These are phyloP conservation scores for Secale cereale DNA, from an alignment of 176 grass and related monocot genomes.

Conservation along the genomic window DNA sequence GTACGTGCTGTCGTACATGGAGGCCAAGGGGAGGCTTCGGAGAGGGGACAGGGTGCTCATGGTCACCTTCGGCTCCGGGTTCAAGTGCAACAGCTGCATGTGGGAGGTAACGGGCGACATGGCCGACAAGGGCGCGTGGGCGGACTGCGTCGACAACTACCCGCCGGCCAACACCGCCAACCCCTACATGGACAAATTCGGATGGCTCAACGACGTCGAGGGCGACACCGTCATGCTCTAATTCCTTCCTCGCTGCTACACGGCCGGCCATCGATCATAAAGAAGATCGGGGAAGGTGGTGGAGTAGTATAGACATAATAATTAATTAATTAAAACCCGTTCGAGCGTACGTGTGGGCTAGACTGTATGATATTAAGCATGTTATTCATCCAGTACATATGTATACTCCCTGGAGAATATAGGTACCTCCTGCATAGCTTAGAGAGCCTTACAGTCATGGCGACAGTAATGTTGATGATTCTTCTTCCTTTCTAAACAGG, in stretches of 20 bases:
- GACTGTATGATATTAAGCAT: not conserved
- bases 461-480: not conserved
- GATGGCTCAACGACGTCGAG: constrained; percentile 40
- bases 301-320: no score
- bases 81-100: constrained; percentile 50
- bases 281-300: not conserved
- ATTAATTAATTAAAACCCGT: no score
- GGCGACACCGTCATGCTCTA: not conserved
- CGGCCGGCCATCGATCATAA: not conserved
- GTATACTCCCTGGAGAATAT: not conserved
- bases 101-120: constrained; percentile 44
- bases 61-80: constrained; percentile 56
- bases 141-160: constrained; percentile 42
- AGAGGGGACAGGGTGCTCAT: constrained; percentile 49
- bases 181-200: constrained; percentile 45
- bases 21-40: constrained; percentile 46
- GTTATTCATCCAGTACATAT: not conserved
- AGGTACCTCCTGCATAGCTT: no score
- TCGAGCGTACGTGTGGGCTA: not conserved
- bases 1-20: constrained; percentile 67
- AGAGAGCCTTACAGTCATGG: no score
- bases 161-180: constrained; percentile 26
- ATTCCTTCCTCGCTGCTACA: not conserved
- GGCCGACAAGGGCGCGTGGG: constrained; percentile 39
- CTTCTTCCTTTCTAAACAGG: not conserved